phyloP scores from a whole-genome alignment of 2,329 filamentous ascomycete genomes.

The Plectosphaerella plurivora region DNA sequence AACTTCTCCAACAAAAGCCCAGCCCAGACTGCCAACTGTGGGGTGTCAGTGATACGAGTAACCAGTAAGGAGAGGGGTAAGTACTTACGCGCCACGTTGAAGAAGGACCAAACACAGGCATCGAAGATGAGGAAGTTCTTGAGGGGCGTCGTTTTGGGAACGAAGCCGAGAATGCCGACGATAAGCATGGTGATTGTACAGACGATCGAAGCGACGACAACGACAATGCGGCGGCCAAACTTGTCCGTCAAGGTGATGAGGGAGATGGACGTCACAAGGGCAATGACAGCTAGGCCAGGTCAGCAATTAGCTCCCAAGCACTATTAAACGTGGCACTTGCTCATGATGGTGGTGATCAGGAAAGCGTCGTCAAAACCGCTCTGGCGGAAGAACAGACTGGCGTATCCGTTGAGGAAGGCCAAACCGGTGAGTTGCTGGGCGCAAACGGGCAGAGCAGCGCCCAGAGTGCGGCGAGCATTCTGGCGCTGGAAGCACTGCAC shows the following conservation, averaged over 20 bases:
- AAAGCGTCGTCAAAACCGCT: constrained; percentile 21
- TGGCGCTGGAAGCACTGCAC: constrained; percentile 17
- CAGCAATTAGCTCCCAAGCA: not conserved
- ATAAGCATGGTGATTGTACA: constrained; percentile 11
- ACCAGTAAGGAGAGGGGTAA: no score
- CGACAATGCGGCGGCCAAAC: constrained; percentile 13
- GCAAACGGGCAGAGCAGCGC: constrained; percentile 20
- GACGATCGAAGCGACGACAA: constrained; percentile 9
- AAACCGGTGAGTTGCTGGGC: constrained; percentile 16
- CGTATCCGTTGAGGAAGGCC: constrained; percentile 15
- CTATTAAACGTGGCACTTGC: not conserved
- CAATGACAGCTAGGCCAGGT: constrained; percentile 5
- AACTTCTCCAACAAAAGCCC: constrained; percentile 26
- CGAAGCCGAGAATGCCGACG: constrained; percentile 14
- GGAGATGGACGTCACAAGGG: constrained; percentile 11
- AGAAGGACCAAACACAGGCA: constrained; percentile 17
- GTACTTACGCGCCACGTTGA: not conserved
- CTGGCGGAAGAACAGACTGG: constrained; percentile 26
- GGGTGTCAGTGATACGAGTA: not conserved
- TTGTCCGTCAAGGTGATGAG: constrained; percentile 13
- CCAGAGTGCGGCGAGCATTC: constrained; percentile 22
- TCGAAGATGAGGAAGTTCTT: constrained; percentile 14
- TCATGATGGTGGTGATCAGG: constrained; percentile 14
- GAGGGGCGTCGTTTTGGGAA: constrained; percentile 7
- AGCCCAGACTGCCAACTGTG: constrained; percentile 18